Evolutionary conservation across 2,329 filamentous ascomycete genomes (phyloP).

Genomic region (Ophiostoma ulmi): DNA sequence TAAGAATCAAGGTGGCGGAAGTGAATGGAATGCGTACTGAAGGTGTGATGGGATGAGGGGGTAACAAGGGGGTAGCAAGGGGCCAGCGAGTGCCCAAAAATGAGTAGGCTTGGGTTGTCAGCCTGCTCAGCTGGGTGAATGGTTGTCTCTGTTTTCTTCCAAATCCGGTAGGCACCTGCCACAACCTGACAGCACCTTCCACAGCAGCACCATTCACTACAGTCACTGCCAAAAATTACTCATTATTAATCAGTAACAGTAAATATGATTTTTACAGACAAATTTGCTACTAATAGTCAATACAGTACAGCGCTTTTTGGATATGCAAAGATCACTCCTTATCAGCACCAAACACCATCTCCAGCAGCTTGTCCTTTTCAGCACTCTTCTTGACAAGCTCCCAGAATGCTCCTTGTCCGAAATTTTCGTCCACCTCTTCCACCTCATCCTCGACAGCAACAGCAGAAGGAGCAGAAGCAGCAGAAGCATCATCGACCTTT

Average conservation of each 20-base stretch:
- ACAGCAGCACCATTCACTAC: neutral
- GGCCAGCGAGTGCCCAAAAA: neutral
- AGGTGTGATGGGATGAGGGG: too few species aligned
- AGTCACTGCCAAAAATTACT: neutral
- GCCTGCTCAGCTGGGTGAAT: neutral
- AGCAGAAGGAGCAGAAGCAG: neutral
- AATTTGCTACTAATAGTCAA: neutral
- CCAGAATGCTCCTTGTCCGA: constrained; percentile 26
- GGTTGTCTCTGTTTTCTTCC: neutral
- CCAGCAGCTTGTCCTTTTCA: constrained; percentile 27
- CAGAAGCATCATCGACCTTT: constrained; percentile 21
- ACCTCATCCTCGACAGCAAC: constrained; percentile 28
- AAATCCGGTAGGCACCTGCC: neutral
- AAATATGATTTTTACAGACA: neutral
- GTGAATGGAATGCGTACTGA: neutral
- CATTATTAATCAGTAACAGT: neutral
- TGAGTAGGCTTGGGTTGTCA: too few species aligned
- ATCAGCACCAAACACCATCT: constrained; percentile 23
- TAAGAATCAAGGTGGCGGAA: neutral
- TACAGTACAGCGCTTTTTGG: neutral
- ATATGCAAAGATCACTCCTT: neutral
- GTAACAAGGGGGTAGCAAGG: neutral
- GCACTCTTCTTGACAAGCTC: constrained; percentile 28
- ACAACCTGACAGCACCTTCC: neutral
- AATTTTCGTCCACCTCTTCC: constrained; percentile 28